phyloP scores from a whole-genome alignment of 208 protist species.

The Acanthamoeba triangularis region DNA sequence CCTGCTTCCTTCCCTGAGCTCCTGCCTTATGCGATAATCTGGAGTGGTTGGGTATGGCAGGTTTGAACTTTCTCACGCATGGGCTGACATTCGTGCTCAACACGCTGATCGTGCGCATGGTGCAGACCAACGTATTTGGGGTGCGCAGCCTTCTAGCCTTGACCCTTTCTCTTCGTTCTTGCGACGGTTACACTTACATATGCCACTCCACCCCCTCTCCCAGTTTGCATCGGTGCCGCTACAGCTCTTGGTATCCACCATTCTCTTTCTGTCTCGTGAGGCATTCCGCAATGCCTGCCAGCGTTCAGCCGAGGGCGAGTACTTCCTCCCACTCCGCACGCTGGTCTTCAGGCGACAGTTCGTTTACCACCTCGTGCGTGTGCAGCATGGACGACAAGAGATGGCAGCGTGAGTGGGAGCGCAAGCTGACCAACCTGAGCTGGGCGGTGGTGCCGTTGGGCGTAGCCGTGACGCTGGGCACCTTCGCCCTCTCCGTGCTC shows the following conservation, averaged over 20 bases:
- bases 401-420: constrained; percentile 19
- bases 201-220: too few relatives aligned
- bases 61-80: constrained; percentile 47
- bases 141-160: background rate
- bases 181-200: background rate
- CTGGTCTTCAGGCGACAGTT: background rate
- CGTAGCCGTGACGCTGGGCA: constrained; percentile 15
- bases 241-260: constrained; percentile 49
- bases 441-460: constrained; percentile 36
- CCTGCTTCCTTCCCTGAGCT: too few relatives aligned
- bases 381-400: constrained; percentile 4
- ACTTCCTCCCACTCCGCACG: background rate
- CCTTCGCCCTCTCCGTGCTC: constrained; percentile 23
- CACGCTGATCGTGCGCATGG: constrained; percentile 23
- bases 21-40: background rate
- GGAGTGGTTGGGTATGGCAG: background rate
- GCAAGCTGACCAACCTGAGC: constrained; percentile 54
- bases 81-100: constrained; percentile 65
- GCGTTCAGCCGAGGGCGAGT: constrained; percentile 3
- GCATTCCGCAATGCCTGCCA: constrained; percentile 65
- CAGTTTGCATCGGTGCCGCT: constrained; percentile 67
- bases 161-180: background rate
- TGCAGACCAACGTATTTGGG: constrained; percentile 13
- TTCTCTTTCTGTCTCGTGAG: constrained; percentile 52
- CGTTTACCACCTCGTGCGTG: background rate